Conservation (phyloP, 2,329 filamentous ascomycete species). For the Calonectria pseudoturangicola region DNA sequence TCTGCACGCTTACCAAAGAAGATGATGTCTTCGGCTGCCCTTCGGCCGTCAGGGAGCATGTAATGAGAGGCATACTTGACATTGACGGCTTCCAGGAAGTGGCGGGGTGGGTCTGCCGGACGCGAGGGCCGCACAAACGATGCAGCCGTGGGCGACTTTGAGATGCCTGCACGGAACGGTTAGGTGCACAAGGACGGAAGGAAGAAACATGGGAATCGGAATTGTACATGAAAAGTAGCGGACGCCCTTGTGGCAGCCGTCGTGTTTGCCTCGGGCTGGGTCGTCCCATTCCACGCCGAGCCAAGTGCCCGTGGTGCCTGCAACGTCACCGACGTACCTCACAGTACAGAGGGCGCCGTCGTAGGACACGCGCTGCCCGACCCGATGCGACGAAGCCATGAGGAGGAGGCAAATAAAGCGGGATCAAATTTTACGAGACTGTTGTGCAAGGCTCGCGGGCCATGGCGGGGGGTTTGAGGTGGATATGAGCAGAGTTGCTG, state of each 20-base stretch:
- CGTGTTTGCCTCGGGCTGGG: slow-evolving; percentile 88
- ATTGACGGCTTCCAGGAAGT: slow-evolving; percentile 86
- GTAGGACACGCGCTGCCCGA: slow-evolving; percentile 88
- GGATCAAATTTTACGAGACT: slow-evolving; percentile 12
- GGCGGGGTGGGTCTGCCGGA: slow-evolving; percentile 78
- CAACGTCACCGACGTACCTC: slow-evolving; percentile 86
- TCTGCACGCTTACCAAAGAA: slow-evolving; percentile 90
- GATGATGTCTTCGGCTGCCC: slow-evolving; percentile 70
- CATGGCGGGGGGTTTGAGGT: slow-evolving; percentile 13
- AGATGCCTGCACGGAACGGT: slow-evolving; percentile 68
- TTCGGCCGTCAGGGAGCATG: slow-evolving; percentile 60
- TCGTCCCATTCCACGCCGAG: slow-evolving; percentile 99
- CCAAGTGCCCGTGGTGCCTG: slow-evolving; percentile 86
- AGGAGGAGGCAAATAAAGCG: background rate
- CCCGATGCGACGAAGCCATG: slow-evolving; percentile 65
- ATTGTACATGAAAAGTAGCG: slow-evolving; percentile 88
- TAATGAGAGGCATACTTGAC: slow-evolving; percentile 86
- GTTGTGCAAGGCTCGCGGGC: slow-evolving; percentile 5
- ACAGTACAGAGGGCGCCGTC: slow-evolving; percentile 87
- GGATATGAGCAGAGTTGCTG: slow-evolving; percentile 32
- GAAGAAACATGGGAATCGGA: background rate
- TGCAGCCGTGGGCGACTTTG: slow-evolving; percentile 80
- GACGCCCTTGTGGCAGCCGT: slow-evolving; percentile 86
- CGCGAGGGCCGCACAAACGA: slow-evolving; percentile 91
- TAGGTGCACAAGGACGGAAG: slow-evolving; percentile 21